Evolutionary conservation across 2,329 filamentous ascomycete genomes (phyloP), one percentile per base, ranked within the genome.

Genomic region (Monosporascus sp.): DNA sequence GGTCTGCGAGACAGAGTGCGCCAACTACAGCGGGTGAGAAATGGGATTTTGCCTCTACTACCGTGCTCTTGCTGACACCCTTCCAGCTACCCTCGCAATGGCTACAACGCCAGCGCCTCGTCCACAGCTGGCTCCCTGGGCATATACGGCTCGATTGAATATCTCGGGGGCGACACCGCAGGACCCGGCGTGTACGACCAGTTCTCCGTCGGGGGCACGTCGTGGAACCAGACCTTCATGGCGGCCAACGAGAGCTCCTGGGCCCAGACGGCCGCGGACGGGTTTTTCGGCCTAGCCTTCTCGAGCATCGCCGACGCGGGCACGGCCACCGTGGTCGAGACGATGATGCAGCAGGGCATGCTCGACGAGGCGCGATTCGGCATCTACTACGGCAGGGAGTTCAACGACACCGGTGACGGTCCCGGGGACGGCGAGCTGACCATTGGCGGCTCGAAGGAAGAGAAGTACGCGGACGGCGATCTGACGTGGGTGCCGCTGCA

Each of bases 281-380:
- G 70, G 22, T 71, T 72, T 56, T 51, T 72, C 35, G 70, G 70
- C 0, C 57, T 72, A 3, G 64, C 63, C 2, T 72, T 72, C 31
- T 55, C 57, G 17, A 64, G 63, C 22, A 71, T 71, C 45, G 47
- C 62, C 8, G 68, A 65, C 5, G 64, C 60, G 16, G 58, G 58
- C 37, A 61, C 69, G 1, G 57, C 58, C 3, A 68, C 70, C 0
- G 19, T 72, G 14, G 62, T 69, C 14, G 68, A 72, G 55, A 63
- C 65, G 6, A 54, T 72, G 37, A 61, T 72, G 58, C 50, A 55
- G 35, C 50, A 63, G 2, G 60, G 60, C 51, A 27, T 61, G 24
- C 57, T 71, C n/a, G 69, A 70, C 55, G 37, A 63, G 40, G 64
- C 68, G 9, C 58, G 63, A 1, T 69, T 72, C 41, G 63, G 62